These are phyloP conservation scores for Ambrosia artemisiifolia DNA, from an alignment of 129 eudicot genomes.

Conservation along the genomic window DNA sequence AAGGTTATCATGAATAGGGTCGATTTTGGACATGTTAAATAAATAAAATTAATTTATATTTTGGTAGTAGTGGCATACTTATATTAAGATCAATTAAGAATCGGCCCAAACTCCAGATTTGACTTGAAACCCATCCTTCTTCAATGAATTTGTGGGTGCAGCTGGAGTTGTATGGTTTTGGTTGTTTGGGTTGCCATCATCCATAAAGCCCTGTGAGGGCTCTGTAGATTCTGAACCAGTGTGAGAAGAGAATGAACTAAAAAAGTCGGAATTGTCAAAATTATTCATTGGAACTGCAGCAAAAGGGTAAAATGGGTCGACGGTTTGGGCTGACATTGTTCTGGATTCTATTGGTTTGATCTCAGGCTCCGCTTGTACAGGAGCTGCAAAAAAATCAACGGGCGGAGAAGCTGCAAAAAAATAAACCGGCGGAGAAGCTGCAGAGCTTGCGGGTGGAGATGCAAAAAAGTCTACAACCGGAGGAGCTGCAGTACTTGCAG, in stretches of 20 bases:
- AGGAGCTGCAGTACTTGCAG: not conserved
- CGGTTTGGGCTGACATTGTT: conserved; percentile 25
- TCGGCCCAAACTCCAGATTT: conserved; percentile 99
- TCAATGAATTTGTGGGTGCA: conserved; percentile 46
- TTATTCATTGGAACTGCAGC: conserved; percentile 78
- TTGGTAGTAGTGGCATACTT: conserved; percentile 35
- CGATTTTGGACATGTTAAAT: not conserved
- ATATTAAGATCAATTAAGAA: conserved; percentile 94
- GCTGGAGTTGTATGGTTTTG: conserved; percentile 35
- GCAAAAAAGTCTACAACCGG: conserved; percentile 65
- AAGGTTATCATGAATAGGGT: not conserved
- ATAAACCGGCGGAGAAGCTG: not conserved
- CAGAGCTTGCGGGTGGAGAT: conserved; percentile 18
- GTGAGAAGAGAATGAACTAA: conserved; percentile 64
- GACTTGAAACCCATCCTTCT: conserved; percentile 77
- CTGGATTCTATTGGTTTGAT: conserved; percentile 38
- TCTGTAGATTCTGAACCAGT: conserved; percentile 41
- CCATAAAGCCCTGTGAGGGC: conserved; percentile 33
- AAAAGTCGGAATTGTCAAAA: conserved; percentile 66
- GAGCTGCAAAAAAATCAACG: conserved; percentile 70
- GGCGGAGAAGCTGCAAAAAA: conserved; percentile 46
- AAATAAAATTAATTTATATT: conserved; percentile 9
- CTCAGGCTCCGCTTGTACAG: conserved; percentile 52
- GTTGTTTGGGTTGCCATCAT: conserved; percentile 32
- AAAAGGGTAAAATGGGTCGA: conserved; percentile 65